These are phyloP conservation scores for Lachnellula cervina DNA, from an alignment of 2,329 filamentous ascomycete species.

Conservation along the genomic window DNA sequence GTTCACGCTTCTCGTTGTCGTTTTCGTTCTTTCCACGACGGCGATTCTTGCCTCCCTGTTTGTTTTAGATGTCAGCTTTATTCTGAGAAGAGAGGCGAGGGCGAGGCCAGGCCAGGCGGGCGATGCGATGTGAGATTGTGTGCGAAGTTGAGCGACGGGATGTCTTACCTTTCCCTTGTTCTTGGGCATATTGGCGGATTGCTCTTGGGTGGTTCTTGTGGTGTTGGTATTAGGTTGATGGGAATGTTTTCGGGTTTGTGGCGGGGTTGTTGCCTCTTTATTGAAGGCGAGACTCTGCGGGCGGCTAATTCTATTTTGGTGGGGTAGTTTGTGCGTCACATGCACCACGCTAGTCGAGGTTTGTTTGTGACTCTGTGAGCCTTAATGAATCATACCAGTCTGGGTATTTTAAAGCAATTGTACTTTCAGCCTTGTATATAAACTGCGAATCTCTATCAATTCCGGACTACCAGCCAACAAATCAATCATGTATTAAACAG, in stretches of 20 bases:
- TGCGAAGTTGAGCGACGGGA: conserved; percentile 5
- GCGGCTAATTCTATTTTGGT: too few species aligned
- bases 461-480: too few species aligned
- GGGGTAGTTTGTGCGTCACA: too few species aligned
- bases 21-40: conserved; percentile 99
- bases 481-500: too few species aligned
- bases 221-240: conserved; percentile 3
- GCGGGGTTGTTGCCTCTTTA: background rate
- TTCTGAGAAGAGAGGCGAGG: background rate
- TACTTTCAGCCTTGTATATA: too few species aligned
- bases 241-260: conserved; percentile 2
- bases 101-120: too few species aligned
- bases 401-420: too few species aligned
- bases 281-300: too few species aligned
- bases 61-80: conserved; percentile 38
- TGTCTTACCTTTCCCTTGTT: conserved; percentile 93
- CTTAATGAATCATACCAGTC: too few species aligned
- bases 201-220: conserved; percentile 6
- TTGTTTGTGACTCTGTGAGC: too few species aligned
- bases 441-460: too few species aligned
- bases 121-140: background rate
- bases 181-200: conserved; percentile 74
- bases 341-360: too few species aligned
- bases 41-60: conserved; percentile 98
- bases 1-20: conserved; percentile 97